A percentile compares a stretch with the other conserved stretches of the same genome.
phyloP scores from a whole-genome alignment of 176 grass and related monocot genomes.

The Aegilops umbellulata region DNA sequence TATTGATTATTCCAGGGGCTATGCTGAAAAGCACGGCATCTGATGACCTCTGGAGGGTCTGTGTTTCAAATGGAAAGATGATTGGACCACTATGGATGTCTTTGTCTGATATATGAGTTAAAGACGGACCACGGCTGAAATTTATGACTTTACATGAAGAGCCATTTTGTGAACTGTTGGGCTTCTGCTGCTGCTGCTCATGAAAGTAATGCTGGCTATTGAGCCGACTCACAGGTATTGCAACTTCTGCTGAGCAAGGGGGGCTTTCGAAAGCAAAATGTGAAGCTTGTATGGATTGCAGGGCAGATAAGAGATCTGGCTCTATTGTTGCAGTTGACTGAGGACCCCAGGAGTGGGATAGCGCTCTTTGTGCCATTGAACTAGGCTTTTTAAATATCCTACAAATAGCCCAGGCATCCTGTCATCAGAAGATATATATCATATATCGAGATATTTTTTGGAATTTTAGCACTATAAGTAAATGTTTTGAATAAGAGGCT shows the following conservation, averaged over 20 bases:
- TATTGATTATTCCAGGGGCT: conserved; percentile 41
- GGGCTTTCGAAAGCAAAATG: conserved; percentile 54
- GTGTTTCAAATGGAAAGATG: conserved; percentile 48
- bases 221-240: conserved; percentile 32
- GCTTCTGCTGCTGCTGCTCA: conserved; percentile 25
- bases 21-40: conserved; percentile 58
- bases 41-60: conserved; percentile 27
- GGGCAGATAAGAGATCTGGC: conserved; percentile 40
- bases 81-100: conserved; percentile 34
- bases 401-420: conserved; percentile 86
- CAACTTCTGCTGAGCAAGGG: conserved; percentile 48
- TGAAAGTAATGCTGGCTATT: conserved; percentile 36
- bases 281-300: conserved; percentile 32
- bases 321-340: conserved; percentile 33
- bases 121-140: conserved; percentile 27
- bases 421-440: conserved; percentile 7
- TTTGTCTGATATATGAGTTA: conserved; percentile 34
- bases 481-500: conserved; percentile 12
- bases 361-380: conserved; percentile 64
- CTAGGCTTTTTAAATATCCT: conserved; percentile 85
- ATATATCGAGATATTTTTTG: conserved; percentile 8
- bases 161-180: conserved; percentile 35
- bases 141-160: conserved; percentile 43
- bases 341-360: conserved; percentile 58
- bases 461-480: conserved; percentile 11